Evolutionary conservation across 495 filamentous ascomycete species (phyloP).

Genomic region (Talaromyces thailandensis): DNA sequence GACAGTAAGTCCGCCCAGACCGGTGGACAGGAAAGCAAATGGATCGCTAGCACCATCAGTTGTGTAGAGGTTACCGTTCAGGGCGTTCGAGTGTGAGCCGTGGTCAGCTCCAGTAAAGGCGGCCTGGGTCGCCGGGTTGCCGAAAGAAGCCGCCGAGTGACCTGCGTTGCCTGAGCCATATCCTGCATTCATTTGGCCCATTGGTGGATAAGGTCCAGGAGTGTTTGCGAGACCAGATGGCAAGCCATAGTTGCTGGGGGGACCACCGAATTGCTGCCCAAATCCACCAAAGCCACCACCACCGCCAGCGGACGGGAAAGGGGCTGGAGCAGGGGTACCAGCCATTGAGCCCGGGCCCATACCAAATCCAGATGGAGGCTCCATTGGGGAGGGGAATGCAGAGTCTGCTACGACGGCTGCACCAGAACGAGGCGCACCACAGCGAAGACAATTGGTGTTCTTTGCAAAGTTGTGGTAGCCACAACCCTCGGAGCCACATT

Average conservation of each 20-base stretch:
- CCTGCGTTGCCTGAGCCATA: slow-evolving; percentile 57
- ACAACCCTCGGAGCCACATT: slow-evolving; percentile 95
- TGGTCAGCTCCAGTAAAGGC: slow-evolving; percentile 83
- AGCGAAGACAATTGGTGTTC: slow-evolving; percentile 95
- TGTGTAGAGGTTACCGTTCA: slow-evolving; percentile 49
- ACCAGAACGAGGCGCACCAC: slow-evolving; percentile 85
- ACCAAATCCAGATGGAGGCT: slow-evolving; percentile 69
- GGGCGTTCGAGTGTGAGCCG: slow-evolving; percentile 42
- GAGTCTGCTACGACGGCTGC: slow-evolving; percentile 92
- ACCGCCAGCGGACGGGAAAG: slow-evolving; percentile 61
- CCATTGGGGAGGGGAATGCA: slow-evolving; percentile 85
- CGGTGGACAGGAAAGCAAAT: slow-evolving; percentile 81
- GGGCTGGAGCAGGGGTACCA: slow-evolving; percentile 74
- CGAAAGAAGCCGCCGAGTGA: slow-evolving; percentile 82
- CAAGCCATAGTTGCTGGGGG: slow-evolving; percentile 81
- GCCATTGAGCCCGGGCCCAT: slow-evolving; percentile 73
- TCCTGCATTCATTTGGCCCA: slow-evolving; percentile 62
- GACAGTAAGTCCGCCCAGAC: slow-evolving; percentile 72
- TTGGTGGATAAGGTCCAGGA: slow-evolving; percentile 69
- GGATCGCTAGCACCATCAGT: slow-evolving; percentile 64
- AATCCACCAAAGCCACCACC: slow-evolving; percentile 71
- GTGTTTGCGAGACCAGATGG: slow-evolving; percentile 82
- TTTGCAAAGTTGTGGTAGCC: slow-evolving; percentile 99
- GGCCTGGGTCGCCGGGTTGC: slow-evolving; percentile 84
- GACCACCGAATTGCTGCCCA: slow-evolving; percentile 78